phyloP scores from a whole-genome alignment of 108 stramenopile genomes.

The Skeletonema costatum region DNA sequence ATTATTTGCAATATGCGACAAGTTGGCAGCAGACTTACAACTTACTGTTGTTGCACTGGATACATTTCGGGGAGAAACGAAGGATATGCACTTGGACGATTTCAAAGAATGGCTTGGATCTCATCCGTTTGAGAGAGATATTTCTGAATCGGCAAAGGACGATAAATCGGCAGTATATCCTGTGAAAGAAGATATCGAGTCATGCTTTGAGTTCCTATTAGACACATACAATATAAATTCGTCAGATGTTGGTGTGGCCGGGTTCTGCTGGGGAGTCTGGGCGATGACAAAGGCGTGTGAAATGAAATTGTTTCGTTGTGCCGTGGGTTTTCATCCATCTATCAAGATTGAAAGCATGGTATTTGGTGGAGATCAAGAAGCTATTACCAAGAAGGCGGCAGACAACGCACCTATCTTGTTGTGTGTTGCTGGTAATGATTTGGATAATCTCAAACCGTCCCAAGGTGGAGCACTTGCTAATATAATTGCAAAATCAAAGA shows the following conservation, averaged over 20 bases:
- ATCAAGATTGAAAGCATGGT: conserved; percentile 29
- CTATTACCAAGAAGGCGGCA: conserved; percentile 14
- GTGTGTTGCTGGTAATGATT: conserved; percentile 48
- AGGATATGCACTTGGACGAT: conserved; percentile 28
- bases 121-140: conserved; percentile 28
- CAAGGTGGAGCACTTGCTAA: conserved; percentile 20
- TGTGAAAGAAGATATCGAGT: conserved; percentile 12
- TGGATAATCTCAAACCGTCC: conserved; percentile 31
- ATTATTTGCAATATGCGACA: conserved; percentile 38
- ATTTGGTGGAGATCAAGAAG: conserved; percentile 30
- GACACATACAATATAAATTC: not conserved
- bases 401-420: conserved; percentile 25
- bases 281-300: conserved; percentile 35
- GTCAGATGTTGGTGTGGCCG: conserved; percentile 31
- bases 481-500: not conserved
- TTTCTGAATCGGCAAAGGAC: not conserved
- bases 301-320: conserved; percentile 21
- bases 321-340: conserved; percentile 43
- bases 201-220: conserved; percentile 23
- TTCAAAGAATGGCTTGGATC: conserved; percentile 26
- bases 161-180: not conserved
- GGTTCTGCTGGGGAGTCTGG: conserved; percentile 60
- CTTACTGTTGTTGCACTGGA: conserved; percentile 33
- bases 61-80: conserved; percentile 47
- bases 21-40: conserved; percentile 13